Base-by-base conservation (phyloP, 176 grass and related monocot species). In the Luzula sylvatica region DNA sequence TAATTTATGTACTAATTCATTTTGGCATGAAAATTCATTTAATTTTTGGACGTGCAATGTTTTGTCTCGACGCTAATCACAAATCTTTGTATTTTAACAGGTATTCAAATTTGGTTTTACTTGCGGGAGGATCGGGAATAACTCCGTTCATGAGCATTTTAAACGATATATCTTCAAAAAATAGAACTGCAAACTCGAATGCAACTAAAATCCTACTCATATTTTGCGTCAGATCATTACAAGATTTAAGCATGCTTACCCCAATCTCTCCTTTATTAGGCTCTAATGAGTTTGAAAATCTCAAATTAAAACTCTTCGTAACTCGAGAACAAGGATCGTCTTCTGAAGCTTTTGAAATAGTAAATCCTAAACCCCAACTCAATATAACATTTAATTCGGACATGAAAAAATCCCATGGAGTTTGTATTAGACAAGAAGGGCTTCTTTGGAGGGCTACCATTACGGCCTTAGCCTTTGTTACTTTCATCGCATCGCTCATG, bases 81-180 rank as follows among this genome's bases (percentile, higher is more conserved):
- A 35, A 4, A 35, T 35, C 30, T 35, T 35, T 35, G 30, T 35
- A 35, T 39, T 57, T 35, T 48, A 65, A 4, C 60, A 72, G 75
- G 60, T 78, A 78, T 43, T 64, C 38, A n/a, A 78, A 65, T 65
- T 41, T 78, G 14, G 29, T 72, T 52, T 66, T 78, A 26, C 32
- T 78, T 12, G 68, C 75, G 1, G 75, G 75, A 20, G 75, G 75
- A 45, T 78, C 75, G 2, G 75, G 75, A 42, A 60, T 78, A 53
- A 66, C 75, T 66, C 75, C 75, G 15, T 78, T 72, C 17, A 22
- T 78, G 59, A 78, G 75, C 67, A 72, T 78, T 53, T 19, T 78
- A 23, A 61, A 67, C 19, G 75, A 78, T 22, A 59, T 54, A 46
- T 54, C 75, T 45, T 78, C 60, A 3, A 60, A 49, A 52, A 66